Evolutionary conservation across 495 filamentous ascomycete species (phyloP).

Genomic region (Lichenothelia convexa): DNA sequence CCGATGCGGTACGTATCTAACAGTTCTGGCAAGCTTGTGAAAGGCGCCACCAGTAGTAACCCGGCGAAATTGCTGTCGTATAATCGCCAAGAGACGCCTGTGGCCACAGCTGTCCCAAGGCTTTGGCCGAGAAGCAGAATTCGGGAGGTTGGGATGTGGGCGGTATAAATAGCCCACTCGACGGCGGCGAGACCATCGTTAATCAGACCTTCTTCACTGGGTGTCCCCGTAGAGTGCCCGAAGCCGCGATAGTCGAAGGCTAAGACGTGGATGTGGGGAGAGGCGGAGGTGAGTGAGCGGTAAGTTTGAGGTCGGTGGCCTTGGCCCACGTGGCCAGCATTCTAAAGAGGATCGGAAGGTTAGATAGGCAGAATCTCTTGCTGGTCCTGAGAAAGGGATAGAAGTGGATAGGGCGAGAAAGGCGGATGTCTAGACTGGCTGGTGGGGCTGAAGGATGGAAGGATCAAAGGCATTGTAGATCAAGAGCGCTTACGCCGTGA

Average conservation of each 20-base stretch:
- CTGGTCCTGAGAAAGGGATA: constrained; percentile 5
- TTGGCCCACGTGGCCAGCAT: constrained; percentile 36
- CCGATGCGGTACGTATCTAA: constrained; percentile 53
- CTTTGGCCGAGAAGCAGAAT: constrained; percentile 79
- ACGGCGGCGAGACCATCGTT: constrained; percentile 56
- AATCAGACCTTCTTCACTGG: constrained; percentile 68
- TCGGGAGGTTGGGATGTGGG: constrained; percentile 43
- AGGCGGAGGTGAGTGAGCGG: constrained; percentile 23
- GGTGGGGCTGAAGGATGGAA: too few species aligned
- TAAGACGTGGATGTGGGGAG: constrained; percentile 43
- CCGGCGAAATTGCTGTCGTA: constrained; percentile 38
- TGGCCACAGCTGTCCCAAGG: constrained; percentile 69
- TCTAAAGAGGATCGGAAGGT: too few species aligned
- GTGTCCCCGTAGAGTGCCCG: constrained; percentile 59
- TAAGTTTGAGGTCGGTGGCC: constrained; percentile 33
- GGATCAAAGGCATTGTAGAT: too few species aligned
- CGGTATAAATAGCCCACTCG: constrained; percentile 47
- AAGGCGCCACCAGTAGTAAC: constrained; percentile 60
- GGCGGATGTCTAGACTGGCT: neutral
- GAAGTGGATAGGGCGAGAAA: neutral
- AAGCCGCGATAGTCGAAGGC: constrained; percentile 83
- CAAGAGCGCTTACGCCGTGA: too few species aligned
- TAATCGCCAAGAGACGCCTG: constrained; percentile 53
- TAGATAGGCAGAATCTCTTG: too few species aligned
- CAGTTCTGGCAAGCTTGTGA: constrained; percentile 53